phyloP scores from a whole-genome alignment of 768 basidiomycete genomes.

The Termitomyces sp. region DNA sequence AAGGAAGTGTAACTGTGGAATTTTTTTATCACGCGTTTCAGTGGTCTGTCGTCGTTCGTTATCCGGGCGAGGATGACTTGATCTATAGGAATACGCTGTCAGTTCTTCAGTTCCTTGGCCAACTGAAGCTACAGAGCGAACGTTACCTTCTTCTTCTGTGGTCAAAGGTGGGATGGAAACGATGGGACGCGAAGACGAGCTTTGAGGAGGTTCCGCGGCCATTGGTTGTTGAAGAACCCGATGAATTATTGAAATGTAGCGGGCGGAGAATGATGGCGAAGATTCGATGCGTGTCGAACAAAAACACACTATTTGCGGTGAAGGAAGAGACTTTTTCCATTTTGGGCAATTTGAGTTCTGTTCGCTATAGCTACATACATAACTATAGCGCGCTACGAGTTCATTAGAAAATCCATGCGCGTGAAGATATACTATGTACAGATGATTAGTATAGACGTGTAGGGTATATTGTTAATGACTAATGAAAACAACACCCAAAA shows the following conservation, averaged over 20 bases:
- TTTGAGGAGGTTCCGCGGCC: constrained; percentile 13
- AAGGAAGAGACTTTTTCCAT: not conserved
- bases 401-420: not conserved
- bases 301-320: not conserved
- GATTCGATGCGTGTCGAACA: not conserved
- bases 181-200: constrained; percentile 20
- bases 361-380: not conserved
- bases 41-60: constrained; percentile 74
- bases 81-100: constrained; percentile 42
- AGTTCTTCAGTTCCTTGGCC: constrained; percentile 16
- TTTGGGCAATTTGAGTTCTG: not conserved
- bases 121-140: constrained; percentile 1
- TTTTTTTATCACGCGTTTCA: constrained; percentile 76
- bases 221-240: not conserved
- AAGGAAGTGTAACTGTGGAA: constrained; percentile 69
- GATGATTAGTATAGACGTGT: not conserved
- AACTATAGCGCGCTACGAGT: too few relatives aligned
- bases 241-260: not conserved
- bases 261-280: not conserved
- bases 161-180: constrained; percentile 39
- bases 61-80: constrained; percentile 77
- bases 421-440: not conserved
- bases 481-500: not conserved
- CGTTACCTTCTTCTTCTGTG: constrained; percentile 58
- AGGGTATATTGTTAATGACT: not conserved